Percentiles rank a stretch among this genome's conserved stretches.
phyloP scores from a whole-genome alignment of 2,329 filamentous ascomycete species.

The Fusarium multiceps region DNA sequence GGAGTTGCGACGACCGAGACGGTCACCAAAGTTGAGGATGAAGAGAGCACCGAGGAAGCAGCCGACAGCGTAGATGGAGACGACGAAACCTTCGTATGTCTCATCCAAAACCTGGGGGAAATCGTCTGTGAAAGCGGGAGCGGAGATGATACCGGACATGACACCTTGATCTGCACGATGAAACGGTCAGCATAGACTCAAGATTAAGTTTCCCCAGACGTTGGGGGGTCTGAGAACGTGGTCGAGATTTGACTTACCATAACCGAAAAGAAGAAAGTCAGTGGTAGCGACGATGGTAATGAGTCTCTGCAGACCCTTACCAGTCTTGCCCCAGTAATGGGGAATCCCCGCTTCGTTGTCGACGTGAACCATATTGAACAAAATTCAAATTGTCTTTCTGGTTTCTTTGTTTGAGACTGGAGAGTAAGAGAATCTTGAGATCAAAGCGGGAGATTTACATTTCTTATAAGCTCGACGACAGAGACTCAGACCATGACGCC shows the following conservation, averaged over 20 bases:
- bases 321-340: conserved; percentile 37
- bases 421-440: background rate
- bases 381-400: background rate
- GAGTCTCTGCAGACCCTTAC: conserved; percentile 29
- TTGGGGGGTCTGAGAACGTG: background rate
- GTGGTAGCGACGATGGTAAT: conserved; percentile 36
- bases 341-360: conserved; percentile 31
- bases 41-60: conserved; percentile 64
- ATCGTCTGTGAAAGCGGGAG: conserved; percentile 60
- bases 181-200: conserved; percentile 3
- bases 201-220: conserved; percentile 35
- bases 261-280: conserved; percentile 35
- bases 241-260: conserved; percentile 21
- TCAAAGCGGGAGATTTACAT: conserved; percentile 9
- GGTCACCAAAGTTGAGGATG: conserved; percentile 65
- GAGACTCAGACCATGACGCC: background rate
- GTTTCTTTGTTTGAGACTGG: conserved; percentile 7
- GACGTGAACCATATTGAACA: conserved; percentile 36
- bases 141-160: conserved; percentile 66
- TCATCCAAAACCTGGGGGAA: conserved; percentile 57
- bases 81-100: conserved; percentile 61
- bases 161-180: conserved; percentile 60
- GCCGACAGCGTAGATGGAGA: conserved; percentile 64
- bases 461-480: conserved; percentile 21
- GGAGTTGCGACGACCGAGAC: conserved; percentile 62